Conservation (phyloP, 2,329 filamentous ascomycete genomes). For the Apiospora arundinis region DNA sequence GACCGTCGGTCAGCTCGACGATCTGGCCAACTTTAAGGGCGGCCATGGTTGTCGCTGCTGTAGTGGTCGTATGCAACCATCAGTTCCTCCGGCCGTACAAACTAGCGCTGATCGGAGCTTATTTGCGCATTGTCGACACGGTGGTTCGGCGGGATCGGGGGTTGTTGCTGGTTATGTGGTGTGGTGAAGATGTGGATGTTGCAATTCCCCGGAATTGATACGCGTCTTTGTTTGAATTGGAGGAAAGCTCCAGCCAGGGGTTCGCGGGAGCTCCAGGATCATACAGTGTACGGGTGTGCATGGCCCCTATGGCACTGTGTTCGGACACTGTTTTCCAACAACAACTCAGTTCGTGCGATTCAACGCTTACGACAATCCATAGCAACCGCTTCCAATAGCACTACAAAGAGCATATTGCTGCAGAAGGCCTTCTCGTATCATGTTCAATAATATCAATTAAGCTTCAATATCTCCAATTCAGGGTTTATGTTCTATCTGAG, state of each 20-base stretch:
- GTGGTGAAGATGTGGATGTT: not conserved
- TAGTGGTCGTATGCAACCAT: constrained; percentile 7
- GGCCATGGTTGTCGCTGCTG: constrained; percentile 51
- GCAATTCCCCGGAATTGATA: constrained; percentile 5
- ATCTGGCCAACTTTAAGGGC: constrained; percentile 72
- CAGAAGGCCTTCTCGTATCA: not conserved
- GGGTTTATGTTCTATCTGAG: too few relatives aligned
- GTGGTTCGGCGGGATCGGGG: not conserved
- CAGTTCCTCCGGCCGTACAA: constrained; percentile 2
- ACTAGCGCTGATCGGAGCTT: not conserved
- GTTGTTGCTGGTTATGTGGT: not conserved
- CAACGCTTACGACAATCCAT: not conserved
- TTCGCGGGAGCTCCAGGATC: constrained; percentile 16
- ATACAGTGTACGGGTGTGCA: not conserved
- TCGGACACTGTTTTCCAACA: not conserved
- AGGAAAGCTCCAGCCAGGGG: constrained; percentile 17
- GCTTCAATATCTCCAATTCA: too few relatives aligned
- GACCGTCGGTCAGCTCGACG: constrained; percentile 80
- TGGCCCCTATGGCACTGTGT: not conserved
- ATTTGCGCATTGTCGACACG: not conserved
- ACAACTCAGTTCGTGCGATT: not conserved
- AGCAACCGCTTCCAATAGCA: not conserved
- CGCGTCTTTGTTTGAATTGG: constrained; percentile 22
- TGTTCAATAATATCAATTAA: not conserved
- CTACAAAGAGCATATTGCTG: not conserved